Evolutionary conservation across 2,329 filamentous ascomycete genomes (phyloP), one percentile per base, ranked within the genome.

Genomic region (Penicillium sp.): DNA sequence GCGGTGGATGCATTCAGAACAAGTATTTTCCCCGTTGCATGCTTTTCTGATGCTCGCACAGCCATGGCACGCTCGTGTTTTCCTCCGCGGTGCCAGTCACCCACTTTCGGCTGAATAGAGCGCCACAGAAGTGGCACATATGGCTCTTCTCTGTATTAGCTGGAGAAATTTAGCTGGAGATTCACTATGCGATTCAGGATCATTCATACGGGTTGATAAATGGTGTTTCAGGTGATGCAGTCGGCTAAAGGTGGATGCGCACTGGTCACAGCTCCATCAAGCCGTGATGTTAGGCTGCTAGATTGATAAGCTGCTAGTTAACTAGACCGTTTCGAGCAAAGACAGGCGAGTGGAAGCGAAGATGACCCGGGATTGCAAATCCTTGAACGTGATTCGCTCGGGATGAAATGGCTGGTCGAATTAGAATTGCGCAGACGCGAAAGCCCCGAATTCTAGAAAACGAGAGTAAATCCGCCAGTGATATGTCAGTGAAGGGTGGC

Each of bases 31-130:
- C 6, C 60, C 61, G 25, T 50, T 59, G 35, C 63, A 65, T 12
- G 59, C 62, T 31, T 63, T 65, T 45, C 62, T 61, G 4, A 65
- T 53, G 33, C 44, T 55, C 4, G 61, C 62, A 42, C 61, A 66
- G 27, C 55, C 57, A 47, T 66, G 63, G 48, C 63, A 66, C n/a
- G 63, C 63, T 27, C 61, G 32, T 60, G 58, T 40, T 65, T 65
- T 9, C 62, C 62, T 2, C 60, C 58, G 27, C 51, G 15, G 32
- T 35, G 20, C 32, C 9, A 4, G 4, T 12, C 18, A 59, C 63
- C 32, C 49, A 64, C 61, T 59, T 55, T 56, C 60, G 57, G 44
- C 59, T 63, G 48, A 65, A 64, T 5, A 52, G 23, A 29, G 60
- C 55, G 32, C 50, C 50, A 44, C 63, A 66, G 43, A 66, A 66